A percentile compares a stretch with the other conserved stretches of the same genome.
These are phyloP conservation scores for Otatea glauca DNA, from an alignment of 176 grass and related monocot species.

Conservation along the genomic window DNA sequence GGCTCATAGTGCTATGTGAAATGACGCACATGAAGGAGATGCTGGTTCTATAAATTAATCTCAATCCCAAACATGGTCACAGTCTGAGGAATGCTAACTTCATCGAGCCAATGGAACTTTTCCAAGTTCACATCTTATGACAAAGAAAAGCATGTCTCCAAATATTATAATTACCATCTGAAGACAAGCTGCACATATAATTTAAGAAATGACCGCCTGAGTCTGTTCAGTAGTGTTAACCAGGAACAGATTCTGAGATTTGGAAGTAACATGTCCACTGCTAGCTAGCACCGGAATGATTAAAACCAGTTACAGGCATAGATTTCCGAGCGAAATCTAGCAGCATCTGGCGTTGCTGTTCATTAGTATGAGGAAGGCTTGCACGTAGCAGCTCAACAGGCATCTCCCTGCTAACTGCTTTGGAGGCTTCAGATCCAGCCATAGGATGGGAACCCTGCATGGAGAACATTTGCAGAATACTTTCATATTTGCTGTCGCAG, in stretches of 20 bases:
- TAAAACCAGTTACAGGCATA: slow-evolving; percentile 57
- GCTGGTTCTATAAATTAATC: slow-evolving; percentile 38
- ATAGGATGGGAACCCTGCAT: slow-evolving; percentile 51
- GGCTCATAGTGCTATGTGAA: slow-evolving; percentile 23
- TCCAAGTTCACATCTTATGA: slow-evolving; percentile 35
- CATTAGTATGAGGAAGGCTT: slow-evolving; percentile 89
- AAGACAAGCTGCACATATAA: slow-evolving; percentile 30
- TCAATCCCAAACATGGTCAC: slow-evolving; percentile 40
- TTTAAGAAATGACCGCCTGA: not conserved
- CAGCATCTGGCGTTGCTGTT: slow-evolving; percentile 74
- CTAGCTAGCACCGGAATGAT: slow-evolving; percentile 34
- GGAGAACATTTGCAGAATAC: slow-evolving; percentile 73
- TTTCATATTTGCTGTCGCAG: slow-evolving; percentile 87
- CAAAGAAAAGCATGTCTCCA: slow-evolving; percentile 29
- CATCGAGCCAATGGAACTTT: slow-evolving; percentile 45
- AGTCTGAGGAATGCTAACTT: slow-evolving; percentile 39
- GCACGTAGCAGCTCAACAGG: slow-evolving; percentile 76
- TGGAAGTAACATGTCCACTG: slow-evolving; percentile 43
- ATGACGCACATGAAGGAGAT: slow-evolving; percentile 28
- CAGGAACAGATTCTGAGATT: slow-evolving; percentile 66
- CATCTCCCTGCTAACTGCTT: slow-evolving; percentile 83
- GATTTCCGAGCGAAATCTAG: slow-evolving; percentile 79
- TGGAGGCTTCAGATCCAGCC: slow-evolving; percentile 69
- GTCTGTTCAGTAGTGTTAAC: slow-evolving; percentile 34
- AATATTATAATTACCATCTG: slow-evolving; percentile 33